Evolutionary conservation across 116 monocot species (phyloP).

Genomic region (Phalaenopsis hybrid): DNA sequence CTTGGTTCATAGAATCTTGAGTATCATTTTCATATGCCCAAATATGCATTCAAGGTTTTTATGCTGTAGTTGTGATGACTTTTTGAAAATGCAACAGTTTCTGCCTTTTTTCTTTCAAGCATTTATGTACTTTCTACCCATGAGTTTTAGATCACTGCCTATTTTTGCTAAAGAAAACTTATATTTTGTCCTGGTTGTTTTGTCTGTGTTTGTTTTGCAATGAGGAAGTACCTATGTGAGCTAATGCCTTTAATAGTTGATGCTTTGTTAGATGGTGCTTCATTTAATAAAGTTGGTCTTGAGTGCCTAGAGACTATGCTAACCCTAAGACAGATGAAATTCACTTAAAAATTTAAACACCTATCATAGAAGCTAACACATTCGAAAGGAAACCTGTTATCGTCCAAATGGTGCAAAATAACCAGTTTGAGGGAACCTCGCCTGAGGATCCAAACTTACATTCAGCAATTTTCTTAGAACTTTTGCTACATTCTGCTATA

Average conservation of each 20-base stretch:
- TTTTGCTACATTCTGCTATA: too few relatives aligned
- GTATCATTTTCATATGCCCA: background rate
- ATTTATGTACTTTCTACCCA: too few relatives aligned
- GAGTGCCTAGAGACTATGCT: too few relatives aligned
- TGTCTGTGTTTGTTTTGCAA: constrained; percentile 42
- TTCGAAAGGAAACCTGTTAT: too few relatives aligned
- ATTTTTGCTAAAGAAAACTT: background rate
- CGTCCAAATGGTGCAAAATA: too few relatives aligned
- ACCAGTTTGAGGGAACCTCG: too few relatives aligned
- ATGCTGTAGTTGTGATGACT: background rate
- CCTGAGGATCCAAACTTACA: too few relatives aligned
- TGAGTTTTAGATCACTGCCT: background rate
- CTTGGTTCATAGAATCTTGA: background rate
- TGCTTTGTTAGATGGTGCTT: constrained; percentile 86
- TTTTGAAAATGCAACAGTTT: background rate
- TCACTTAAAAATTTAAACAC: too few relatives aligned
- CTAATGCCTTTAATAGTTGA: constrained; percentile 96
- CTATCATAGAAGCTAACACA: too few relatives aligned
- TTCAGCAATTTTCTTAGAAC: too few relatives aligned
- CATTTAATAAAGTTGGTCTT: constrained; percentile 32
- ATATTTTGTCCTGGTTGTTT: background rate
- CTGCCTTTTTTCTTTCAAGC: background rate
- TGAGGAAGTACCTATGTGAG: constrained; percentile 80
- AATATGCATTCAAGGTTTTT: background rate
- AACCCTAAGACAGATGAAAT: too few relatives aligned